phyloP scores from a whole-genome alignment of 306 rosid genomes.

The Clitoria ternatea region DNA sequence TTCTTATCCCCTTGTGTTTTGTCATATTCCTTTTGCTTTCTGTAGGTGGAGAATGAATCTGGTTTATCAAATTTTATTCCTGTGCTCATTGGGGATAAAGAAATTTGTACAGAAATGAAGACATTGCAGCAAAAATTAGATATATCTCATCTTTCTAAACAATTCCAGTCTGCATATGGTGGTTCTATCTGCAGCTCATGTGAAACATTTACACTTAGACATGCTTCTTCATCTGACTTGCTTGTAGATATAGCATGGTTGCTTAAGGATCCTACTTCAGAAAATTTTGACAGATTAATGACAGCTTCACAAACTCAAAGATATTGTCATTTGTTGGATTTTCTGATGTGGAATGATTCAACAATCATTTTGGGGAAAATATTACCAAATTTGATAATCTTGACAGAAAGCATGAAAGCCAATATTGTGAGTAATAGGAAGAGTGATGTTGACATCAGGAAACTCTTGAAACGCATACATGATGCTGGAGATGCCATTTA shows the following conservation, averaged over 20 bases:
- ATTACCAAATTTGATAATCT: slow-evolving; percentile 45
- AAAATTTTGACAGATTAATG: slow-evolving; percentile 44
- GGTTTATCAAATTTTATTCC: slow-evolving; percentile 94
- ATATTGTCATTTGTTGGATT: slow-evolving; percentile 61
- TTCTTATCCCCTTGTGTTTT: neutral
- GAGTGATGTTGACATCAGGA: slow-evolving; percentile 42
- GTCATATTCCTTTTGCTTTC: slow-evolving; percentile 1
- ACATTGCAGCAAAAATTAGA: slow-evolving; percentile 51
- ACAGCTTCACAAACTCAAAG: slow-evolving; percentile 67
- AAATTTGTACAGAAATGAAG: slow-evolving; percentile 76
- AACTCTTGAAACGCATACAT: slow-evolving; percentile 42
- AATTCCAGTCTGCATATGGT: slow-evolving; percentile 29
- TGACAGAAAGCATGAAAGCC: slow-evolving; percentile 40
- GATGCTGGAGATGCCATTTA: slow-evolving; percentile 42
- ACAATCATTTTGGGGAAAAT: slow-evolving; percentile 65
- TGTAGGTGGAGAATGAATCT: slow-evolving; percentile 93
- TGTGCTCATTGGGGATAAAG: slow-evolving; percentile 72
- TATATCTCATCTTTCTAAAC: slow-evolving; percentile 39
- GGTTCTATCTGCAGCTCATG: slow-evolving; percentile 50
- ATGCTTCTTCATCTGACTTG: slow-evolving; percentile 52
- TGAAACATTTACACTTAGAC: slow-evolving; percentile 49
- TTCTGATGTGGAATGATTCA: slow-evolving; percentile 60
- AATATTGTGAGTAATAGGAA: slow-evolving; percentile 23
- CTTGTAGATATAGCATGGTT: slow-evolving; percentile 88
- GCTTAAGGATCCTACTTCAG: slow-evolving; percentile 68